Conservation (phyloP, 2,329 filamentous ascomycete genomes). For the Saccharata proteae region DNA sequence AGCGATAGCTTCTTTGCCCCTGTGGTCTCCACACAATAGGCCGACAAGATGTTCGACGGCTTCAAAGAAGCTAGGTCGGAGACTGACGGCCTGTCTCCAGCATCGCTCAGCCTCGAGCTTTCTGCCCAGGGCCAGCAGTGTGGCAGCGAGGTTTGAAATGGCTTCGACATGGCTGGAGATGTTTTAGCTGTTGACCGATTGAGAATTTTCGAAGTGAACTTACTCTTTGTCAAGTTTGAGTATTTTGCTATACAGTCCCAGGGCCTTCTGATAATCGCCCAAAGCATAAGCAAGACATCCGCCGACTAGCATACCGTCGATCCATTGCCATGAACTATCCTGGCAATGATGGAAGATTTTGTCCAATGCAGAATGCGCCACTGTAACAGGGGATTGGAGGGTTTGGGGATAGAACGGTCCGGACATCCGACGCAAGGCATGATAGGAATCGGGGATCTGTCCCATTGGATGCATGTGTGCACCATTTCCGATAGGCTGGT, state of each 20-base stretch:
- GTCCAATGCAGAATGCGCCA: constrained; percentile 24
- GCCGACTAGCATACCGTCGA: constrained; percentile 81
- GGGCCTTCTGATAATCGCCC: constrained; percentile 66
- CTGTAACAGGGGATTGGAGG: constrained; percentile 8
- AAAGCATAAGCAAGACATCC: constrained; percentile 88
- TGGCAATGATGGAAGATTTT: constrained; percentile 24
- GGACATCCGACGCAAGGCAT: too few relatives aligned
- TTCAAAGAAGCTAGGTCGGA: constrained; percentile 82
- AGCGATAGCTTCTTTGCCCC: constrained; percentile 72
- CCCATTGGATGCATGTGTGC: background rate
- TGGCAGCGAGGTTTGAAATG: constrained; percentile 84
- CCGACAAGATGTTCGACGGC: constrained; percentile 90
- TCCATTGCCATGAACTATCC: constrained; percentile 48
- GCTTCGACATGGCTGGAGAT: constrained; percentile 69
- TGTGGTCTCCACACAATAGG: constrained; percentile 67
- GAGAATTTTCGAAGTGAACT: constrained; percentile 18
- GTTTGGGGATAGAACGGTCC: constrained; percentile 1
- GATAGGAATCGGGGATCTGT: background rate
- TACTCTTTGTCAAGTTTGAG: constrained; percentile 45
- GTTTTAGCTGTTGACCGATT: constrained; percentile 11
- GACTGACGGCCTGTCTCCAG: constrained; percentile 74
- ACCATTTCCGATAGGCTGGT: background rate
- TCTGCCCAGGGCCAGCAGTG: constrained; percentile 70
- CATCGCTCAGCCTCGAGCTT: constrained; percentile 73
- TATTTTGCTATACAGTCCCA: constrained; percentile 62